phyloP scores from a whole-genome alignment of 1,284 basidiomycete species.

The Chalciporus sp. region DNA sequence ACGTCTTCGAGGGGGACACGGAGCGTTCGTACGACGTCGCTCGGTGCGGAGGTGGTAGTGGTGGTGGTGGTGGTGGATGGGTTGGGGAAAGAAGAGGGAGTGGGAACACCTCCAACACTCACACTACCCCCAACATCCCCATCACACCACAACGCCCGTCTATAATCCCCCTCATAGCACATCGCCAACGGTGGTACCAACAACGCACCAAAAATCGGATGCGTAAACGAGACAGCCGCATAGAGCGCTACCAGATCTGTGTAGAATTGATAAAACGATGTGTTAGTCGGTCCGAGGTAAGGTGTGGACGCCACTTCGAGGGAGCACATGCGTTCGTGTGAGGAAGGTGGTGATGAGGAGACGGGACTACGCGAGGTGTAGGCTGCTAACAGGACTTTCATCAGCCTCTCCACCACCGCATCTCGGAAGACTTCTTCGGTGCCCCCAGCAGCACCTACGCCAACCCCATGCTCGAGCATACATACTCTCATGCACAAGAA shows the following conservation, averaged over 20 bases:
- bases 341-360: neutral
- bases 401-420: constrained; percentile 53
- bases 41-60: constrained; percentile 8
- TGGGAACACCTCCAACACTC: constrained; percentile 43
- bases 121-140: constrained; percentile 61
- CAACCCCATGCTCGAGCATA: constrained; percentile 82
- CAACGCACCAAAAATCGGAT: constrained; percentile 74
- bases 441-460: constrained; percentile 5
- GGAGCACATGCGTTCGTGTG: neutral
- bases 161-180: constrained; percentile 82
- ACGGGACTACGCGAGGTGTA: constrained; percentile 42
- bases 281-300: constrained; percentile 61
- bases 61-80: neutral
- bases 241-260: constrained; percentile 90
- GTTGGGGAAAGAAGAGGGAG: too few species aligned
- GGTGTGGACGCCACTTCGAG: constrained; percentile 63
- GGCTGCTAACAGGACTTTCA: constrained; percentile 62
- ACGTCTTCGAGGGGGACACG: constrained; percentile 46
- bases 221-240: constrained; percentile 87
- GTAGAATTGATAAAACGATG: constrained; percentile 94
- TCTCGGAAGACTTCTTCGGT: constrained; percentile 73
- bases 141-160: constrained; percentile 74
- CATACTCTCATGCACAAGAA: constrained; percentile 92
- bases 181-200: constrained; percentile 77
- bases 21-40: constrained; percentile 55